Base-by-base conservation (phyloP, 177 flowering plant genomes). In the Telopea speciosissima region DNA sequence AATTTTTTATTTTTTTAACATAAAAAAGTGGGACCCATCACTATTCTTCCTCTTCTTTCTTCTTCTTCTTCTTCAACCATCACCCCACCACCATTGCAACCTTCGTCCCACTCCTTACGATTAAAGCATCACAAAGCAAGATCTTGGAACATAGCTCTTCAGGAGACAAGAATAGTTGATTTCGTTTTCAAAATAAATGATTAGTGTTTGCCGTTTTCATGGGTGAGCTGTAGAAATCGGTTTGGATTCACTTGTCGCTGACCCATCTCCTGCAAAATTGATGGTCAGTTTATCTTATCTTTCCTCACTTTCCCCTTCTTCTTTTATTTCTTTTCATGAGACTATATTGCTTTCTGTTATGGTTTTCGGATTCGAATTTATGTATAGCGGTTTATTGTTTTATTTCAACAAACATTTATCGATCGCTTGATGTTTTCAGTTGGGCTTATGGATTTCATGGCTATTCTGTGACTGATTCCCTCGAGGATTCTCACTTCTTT, bases 221-320 rank as follows among this genome's bases (percentile, higher is more conserved):
- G 59, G 19, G 49, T 44, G 3, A 73, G 68, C 58, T 40, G 21
- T 60, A 62, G 44, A 56, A 33, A 40, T 63, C 56, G 26, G 62
- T 22, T 65, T 24, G 65, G n/a, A n/a, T n/a, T n/a, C n/a, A 75
- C 75, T 73, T 66, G 76, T 64, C 63, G 69, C 68, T 49, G 63
- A 60, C 60, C 60, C 54, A 5, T 42, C 26, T 62, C 62, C 62
- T 67, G 75, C 54, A 63, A 68, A 70, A 40, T 72, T 56, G 56
- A 75, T 73, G 73, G 74, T 75, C 63, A 61, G 71, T 73, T 19
- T 25, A 24, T 22, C 25, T 12, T 12, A 31, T 8, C 26, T 14
- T 28, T 10, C 3, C 24, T 16, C 25, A 5, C 45, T 26, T 59
- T 14, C 5, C 14, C 17, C 1, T 17, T 24, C 19, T 9, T 45